Evolutionary conservation across 2,329 filamentous ascomycete species (phyloP).

Genomic region (Cryphonectria japonica): DNA sequence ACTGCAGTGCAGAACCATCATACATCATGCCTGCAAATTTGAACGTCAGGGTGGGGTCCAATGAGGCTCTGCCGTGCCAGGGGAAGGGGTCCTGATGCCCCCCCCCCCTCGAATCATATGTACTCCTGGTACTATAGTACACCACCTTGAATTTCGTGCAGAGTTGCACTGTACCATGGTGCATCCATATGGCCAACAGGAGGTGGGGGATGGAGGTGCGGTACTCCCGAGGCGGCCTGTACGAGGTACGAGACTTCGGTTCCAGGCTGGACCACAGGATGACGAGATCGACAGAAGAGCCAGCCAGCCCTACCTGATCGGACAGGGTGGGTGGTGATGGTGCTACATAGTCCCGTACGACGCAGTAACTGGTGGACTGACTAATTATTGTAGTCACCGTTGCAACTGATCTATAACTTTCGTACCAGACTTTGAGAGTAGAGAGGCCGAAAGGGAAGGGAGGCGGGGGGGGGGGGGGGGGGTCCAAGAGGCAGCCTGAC

Average conservation of each 20-base stretch:
- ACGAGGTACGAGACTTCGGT: background rate
- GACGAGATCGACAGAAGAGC: background rate
- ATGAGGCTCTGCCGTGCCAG: slow-evolving; percentile 21
- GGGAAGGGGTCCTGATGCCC: background rate
- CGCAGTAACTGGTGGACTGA: background rate
- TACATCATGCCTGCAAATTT: background rate
- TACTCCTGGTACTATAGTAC: too few relatives aligned
- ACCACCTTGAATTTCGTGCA: background rate
- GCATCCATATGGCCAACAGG: background rate
- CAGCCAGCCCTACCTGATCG: background rate
- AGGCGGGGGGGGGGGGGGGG: background rate
- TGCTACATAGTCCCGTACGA: background rate
- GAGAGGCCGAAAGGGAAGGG: background rate
- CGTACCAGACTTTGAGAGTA: background rate
- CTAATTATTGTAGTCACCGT: background rate
- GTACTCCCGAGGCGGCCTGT: background rate
- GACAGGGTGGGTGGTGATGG: background rate
- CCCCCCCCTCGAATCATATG: background rate
- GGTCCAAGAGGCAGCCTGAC: background rate
- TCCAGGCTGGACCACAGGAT: background rate
- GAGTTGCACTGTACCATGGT: background rate
- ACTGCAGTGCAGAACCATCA: too few relatives aligned
- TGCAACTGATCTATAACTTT: background rate
- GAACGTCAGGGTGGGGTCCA: background rate
- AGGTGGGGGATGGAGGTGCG: background rate